Base-by-base conservation (phyloP, 345 rosid genomes). In the Populus alba region DNA sequence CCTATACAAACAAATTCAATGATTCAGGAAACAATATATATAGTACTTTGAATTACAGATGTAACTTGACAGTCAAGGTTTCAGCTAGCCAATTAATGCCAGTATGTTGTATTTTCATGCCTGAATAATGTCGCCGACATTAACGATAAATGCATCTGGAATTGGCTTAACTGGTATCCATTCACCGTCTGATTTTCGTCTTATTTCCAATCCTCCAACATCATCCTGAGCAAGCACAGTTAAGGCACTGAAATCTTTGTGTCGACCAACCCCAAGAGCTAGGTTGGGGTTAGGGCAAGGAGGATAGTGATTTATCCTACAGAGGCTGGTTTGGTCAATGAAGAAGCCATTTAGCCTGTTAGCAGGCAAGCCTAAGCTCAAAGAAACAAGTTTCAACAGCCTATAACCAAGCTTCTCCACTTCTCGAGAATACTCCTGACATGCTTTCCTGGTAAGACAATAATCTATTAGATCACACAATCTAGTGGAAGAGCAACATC, bases 191-290 rank as follows among this genome's bases (percentile, higher is more conserved):
- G 79, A 75, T 79, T 81, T 83, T 35, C 85, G 68, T 78, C 79
- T 83, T 38, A 86, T 78, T 75, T 81, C 75, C 6, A 83, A 85
- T 7, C 88, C 88, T 33, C 86, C 86, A 33, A 79, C 86, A 16
- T 81, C 78, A 63, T 83, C 88, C 51, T 86, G 86, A 17, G 80
- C 83, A 6, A 83, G 82, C 63, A 86, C 63, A 69, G 83, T 83
- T 10, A 83, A 71, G 43, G 65, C 82, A 18, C 82, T 82, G 0
- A 70, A 29, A 31, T 83, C 86, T 38, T 86, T 81, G 79, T 83
- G 87, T 38, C 80, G 57, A 10, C 87, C 82, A 31, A 83, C 79
- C 5, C 87, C 87, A 27, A 86, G 80, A 39, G 84, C 82, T 7
- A 83, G 79, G 69, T 81, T 70, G 12, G 89, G 85, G 12, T 49